These are phyloP conservation scores for Mrakia hoshinonis DNA, from an alignment of 768 basidiomycete genomes.

Conservation along the genomic window DNA sequence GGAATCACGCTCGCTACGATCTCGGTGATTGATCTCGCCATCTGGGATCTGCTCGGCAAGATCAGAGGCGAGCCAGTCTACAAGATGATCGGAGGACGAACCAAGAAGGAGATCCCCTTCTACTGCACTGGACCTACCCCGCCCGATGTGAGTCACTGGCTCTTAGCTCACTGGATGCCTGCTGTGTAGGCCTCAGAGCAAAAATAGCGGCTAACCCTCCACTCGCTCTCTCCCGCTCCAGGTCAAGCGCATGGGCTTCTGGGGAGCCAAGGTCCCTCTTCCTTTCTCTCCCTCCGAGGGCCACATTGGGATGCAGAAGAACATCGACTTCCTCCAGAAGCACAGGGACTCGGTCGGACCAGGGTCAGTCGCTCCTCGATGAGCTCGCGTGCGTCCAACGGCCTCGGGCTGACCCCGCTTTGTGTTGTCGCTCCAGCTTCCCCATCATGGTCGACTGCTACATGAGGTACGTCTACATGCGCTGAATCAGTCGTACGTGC, in stretches of 20 bases:
- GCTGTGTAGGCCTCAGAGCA: too few relatives aligned
- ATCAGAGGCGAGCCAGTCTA: conserved; percentile 43
- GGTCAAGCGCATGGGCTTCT: conserved; percentile 42
- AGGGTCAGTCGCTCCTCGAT: conserved; percentile 27
- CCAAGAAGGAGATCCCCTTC: conserved; percentile 42
- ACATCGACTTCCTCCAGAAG: conserved; percentile 40
- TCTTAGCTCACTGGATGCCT: neutral
- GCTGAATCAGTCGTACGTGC: too few relatives aligned
- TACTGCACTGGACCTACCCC: conserved; percentile 43
- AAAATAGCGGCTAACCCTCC: neutral
- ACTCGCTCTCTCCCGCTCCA: neutral
- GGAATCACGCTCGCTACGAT: conserved; percentile 42
- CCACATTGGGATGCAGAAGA: conserved; percentile 40
- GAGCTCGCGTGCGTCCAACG: neutral
- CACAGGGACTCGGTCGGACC: conserved; percentile 39
- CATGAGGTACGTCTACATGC: conserved; percentile 33
- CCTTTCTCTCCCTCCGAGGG: conserved; percentile 42
- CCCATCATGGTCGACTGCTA: conserved; percentile 44
- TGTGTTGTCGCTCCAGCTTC: conserved; percentile 31
- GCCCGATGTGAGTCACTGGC: conserved; percentile 30
- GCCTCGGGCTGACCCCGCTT: too few relatives aligned
- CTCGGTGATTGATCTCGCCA: conserved; percentile 42
- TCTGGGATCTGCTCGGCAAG: conserved; percentile 44
- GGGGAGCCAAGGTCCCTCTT: conserved; percentile 42
- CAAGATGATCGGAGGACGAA: conserved; percentile 44